Evolutionary conservation across 805 yeast species (phyloP).

Genomic region (Zygotorulaspora danielsina): DNA sequence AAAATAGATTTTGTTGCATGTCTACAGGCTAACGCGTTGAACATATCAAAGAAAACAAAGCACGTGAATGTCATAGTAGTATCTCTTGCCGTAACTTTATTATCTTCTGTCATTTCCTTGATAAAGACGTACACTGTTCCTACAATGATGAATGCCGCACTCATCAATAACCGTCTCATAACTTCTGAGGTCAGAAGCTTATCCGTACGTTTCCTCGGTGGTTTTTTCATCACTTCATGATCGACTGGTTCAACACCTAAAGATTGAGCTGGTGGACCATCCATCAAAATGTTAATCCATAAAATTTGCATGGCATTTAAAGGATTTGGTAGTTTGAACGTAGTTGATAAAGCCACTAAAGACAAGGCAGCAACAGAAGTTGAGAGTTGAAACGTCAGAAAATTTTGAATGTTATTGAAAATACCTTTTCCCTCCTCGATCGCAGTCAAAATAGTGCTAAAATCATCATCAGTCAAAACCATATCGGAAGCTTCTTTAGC

Average conservation of each 20-base stretch:
- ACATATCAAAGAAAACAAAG: slow-evolving; percentile 93
- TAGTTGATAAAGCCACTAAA: slow-evolving; percentile 79
- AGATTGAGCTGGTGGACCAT: slow-evolving; percentile 98
- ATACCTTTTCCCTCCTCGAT: slow-evolving; percentile 98
- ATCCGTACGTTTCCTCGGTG: slow-evolving; percentile 89
- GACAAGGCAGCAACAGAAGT: slow-evolving; percentile 94
- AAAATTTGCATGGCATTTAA: slow-evolving; percentile 96
- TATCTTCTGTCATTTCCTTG: slow-evolving; percentile 75
- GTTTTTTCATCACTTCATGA: slow-evolving; percentile 89
- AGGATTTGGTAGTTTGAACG: slow-evolving; percentile 87
- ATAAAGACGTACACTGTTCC: slow-evolving; percentile 89
- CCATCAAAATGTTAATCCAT: slow-evolving; percentile 97
- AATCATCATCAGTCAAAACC: slow-evolving; percentile 96
- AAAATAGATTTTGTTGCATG: slow-evolving; percentile 80
- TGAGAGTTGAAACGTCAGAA: slow-evolving; percentile 90
- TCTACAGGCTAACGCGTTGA: slow-evolving; percentile 92
- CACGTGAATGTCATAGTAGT: slow-evolving; percentile 99
- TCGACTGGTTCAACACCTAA: slow-evolving; percentile 97
- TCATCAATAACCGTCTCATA: slow-evolving; percentile 65
- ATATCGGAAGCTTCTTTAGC: slow-evolving; percentile 98
- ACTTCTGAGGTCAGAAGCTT: slow-evolving; percentile 71
- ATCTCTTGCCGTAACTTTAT: slow-evolving; percentile 83
- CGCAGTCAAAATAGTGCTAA: slow-evolving; percentile 87
- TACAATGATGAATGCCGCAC: slow-evolving; percentile 69
- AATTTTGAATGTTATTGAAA: slow-evolving; percentile 90